Evolutionary conservation across 345 rosid species (phyloP).

Genomic region (Raphanus sativus): DNA sequence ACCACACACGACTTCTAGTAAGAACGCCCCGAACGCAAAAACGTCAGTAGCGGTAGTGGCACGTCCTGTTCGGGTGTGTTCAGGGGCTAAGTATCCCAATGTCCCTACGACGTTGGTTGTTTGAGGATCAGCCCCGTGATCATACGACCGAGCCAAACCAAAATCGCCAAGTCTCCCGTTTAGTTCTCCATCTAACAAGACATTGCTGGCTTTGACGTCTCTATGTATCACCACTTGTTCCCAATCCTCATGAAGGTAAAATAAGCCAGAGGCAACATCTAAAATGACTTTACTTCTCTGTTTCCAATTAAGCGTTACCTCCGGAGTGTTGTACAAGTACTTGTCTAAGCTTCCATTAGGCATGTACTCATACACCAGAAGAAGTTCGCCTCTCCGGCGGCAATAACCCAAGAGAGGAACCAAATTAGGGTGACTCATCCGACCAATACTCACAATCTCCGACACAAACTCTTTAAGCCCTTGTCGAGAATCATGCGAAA

Average conservation of each 20-base stretch:
- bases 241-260: background rate
- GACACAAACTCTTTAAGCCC: background rate
- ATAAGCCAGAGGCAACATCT: background rate
- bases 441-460: background rate
- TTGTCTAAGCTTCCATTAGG: background rate
- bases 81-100: background rate
- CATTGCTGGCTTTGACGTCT: background rate
- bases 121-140: background rate
- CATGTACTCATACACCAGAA: background rate
- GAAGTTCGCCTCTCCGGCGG: background rate
- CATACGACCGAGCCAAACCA: background rate
- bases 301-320: background rate
- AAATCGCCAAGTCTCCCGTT: background rate
- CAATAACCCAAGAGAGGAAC: background rate
- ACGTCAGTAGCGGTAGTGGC: background rate
- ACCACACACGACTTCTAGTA: background rate
- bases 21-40: background rate
- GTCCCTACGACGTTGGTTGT: background rate
- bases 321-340: slow-evolving; percentile 1
- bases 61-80: background rate
- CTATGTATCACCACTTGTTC: background rate
- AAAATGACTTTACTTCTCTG: background rate
- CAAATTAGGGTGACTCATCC: background rate
- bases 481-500: background rate
- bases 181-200: background rate